Evolutionary conservation across 2,329 filamentous ascomycete genomes (phyloP).

Genomic region (Trichophyton benhamiae): DNA sequence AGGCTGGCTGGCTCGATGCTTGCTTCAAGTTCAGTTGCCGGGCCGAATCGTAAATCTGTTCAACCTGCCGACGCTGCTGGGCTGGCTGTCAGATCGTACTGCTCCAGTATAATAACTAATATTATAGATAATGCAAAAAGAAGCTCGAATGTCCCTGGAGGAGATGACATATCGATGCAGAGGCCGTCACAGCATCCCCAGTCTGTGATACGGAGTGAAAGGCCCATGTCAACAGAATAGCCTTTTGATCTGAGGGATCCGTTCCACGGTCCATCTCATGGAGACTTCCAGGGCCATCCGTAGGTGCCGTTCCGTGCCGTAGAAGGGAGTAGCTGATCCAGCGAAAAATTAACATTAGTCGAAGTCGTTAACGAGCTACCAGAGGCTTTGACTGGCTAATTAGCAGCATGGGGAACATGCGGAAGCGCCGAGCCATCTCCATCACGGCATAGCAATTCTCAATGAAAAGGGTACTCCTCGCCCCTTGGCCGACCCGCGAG

Average conservation of each 20-base stretch:
- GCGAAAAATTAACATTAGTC: background rate
- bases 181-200: background rate
- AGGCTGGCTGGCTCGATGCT: background rate
- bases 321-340: background rate
- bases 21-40: background rate
- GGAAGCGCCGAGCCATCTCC: too few relatives aligned
- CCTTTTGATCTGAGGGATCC: background rate
- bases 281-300: background rate
- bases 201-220: background rate
- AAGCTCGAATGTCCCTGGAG: background rate
- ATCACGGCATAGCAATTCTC: too few relatives aligned
- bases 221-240: background rate
- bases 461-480: background rate
- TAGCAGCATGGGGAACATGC: too few relatives aligned
- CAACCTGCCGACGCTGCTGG: background rate
- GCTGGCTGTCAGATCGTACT: background rate
- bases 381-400: too few relatives aligned
- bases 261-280: background rate
- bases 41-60: background rate
- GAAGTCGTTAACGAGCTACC: too few relatives aligned
- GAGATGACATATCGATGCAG: background rate
- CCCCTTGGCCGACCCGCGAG: background rate
- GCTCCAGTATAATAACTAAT: background rate
- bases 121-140: background rate
- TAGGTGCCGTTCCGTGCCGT: background rate